A percentile compares a stretch with the other conserved stretches of the same genome.
Evolutionary conservation across 2,329 filamentous ascomycete species (phyloP).

Genomic region (Claviceps capensis): DNA sequence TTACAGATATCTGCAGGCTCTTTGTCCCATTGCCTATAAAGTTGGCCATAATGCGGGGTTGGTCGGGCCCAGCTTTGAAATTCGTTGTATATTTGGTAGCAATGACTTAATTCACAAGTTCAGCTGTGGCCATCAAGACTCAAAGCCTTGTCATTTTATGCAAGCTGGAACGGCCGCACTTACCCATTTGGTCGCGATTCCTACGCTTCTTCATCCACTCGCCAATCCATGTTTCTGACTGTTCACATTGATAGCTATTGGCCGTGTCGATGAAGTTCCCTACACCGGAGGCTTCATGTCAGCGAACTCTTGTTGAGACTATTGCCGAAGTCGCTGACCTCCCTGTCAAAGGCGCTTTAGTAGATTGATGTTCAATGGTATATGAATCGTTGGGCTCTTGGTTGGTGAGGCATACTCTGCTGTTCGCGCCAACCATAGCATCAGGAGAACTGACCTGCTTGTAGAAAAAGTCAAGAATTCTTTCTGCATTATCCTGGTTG

Average conservation of each 20-base stretch:
- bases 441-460: slow-evolving; percentile 28
- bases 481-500: slow-evolving; percentile 45
- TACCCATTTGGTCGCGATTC: slow-evolving; percentile 51
- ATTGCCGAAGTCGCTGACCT: slow-evolving; percentile 9
- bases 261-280: slow-evolving; percentile 65
- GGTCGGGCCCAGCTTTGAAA: slow-evolving; percentile 31
- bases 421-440: not conserved
- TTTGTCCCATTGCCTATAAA: slow-evolving; percentile 48
- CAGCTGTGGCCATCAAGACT: not conserved
- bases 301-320: not conserved
- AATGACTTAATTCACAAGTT: slow-evolving; percentile 34
- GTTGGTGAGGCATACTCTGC: not conserved
- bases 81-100: slow-evolving; percentile 56
- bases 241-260: slow-evolving; percentile 51
- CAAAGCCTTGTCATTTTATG: not conserved
- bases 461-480: slow-evolving; percentile 53
- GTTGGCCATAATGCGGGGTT: slow-evolving; percentile 34
- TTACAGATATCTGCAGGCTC: slow-evolving; percentile 40
- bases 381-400: not conserved
- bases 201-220: slow-evolving; percentile 54
- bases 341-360: slow-evolving; percentile 10
- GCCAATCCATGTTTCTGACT: slow-evolving; percentile 54
- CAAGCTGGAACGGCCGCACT: not conserved
- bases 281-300: not conserved
- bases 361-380: not conserved